phyloP scores from a whole-genome alignment of 225 moss, liverwort and hornwort genomes.

The Marchantia paleacea region DNA sequence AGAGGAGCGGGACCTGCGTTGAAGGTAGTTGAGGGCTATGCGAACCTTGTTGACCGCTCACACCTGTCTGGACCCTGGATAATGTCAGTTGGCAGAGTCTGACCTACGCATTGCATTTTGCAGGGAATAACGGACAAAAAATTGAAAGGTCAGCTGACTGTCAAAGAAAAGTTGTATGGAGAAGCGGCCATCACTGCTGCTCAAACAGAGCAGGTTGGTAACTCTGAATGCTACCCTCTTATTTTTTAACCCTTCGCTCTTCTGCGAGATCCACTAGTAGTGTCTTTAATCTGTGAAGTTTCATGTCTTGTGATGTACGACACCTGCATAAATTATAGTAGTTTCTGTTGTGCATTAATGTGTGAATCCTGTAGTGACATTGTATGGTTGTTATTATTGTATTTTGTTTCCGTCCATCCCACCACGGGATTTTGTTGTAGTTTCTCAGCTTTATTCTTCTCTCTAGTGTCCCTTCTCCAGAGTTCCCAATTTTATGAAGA shows the following conservation, averaged over 20 bases:
- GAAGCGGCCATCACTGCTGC: constrained; percentile 72
- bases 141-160: constrained; percentile 54
- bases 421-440: no score
- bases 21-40: neutral
- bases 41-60: neutral
- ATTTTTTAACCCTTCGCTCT: neutral
- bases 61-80: neutral
- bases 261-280: no score
- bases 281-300: no score
- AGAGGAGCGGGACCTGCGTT: neutral
- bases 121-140: constrained; percentile 74
- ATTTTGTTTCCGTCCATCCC: no score
- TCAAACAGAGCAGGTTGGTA: constrained; percentile 68
- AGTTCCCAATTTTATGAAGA: no score
- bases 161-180: constrained; percentile 65
- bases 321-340: no score
- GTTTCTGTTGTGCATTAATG: no score
- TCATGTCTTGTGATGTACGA: no score
- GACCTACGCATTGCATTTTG: neutral
- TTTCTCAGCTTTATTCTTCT: no score
- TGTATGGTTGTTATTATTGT: no score
- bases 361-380: no score
- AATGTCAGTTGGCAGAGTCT: neutral
- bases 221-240: neutral
- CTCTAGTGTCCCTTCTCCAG: no score